Evolutionary conservation across 331 rosid genomes (phyloP), one percentile per base, ranked within the genome.

Genomic region (Arachis monticola): DNA sequence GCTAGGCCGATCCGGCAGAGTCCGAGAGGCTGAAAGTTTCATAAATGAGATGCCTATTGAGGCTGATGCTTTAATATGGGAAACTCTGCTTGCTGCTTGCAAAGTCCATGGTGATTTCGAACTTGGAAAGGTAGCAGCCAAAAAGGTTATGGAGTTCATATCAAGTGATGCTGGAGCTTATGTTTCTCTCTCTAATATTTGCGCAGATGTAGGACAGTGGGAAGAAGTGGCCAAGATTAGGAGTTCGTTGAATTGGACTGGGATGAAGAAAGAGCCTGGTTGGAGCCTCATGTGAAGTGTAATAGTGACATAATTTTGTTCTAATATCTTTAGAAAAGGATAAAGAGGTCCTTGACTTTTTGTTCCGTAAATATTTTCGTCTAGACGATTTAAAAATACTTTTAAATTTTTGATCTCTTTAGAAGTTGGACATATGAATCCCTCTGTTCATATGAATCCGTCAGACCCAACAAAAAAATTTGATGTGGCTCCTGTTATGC

Each of bases 81-180:
- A 85, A 79, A 88, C 88, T 30, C 87, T 92, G 78, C 95, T 90
- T 40, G 86, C 91, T 67, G 89, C 95, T 69, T 92, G 98, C 78
- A 87, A 88, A 79, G 81, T 92, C 44, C 93, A 90, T 40, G 88
- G 91, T 7, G 77, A 92, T 85, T 77, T 83, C 74, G 90, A 90
- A 71, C 88, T 90, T 14, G 96, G 95, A 45, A 88, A 81, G 81
- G 57, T 84, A 55, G 94, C 88, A 1, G 86, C 98, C 27, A 30
- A 74, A 70, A 90, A 74, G 84, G 86, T 90, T 47, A 60, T 78
- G 85, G 91, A 88, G 69, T 84, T 90, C 74, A 78, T 74, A 76
- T 87, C 88, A 70, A 64, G 81, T 80, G 91, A 92, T 78, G 80
- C 89, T 0, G 87, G 91, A 44, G 77, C 88, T 45, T 87, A 87